A percentile compares a stretch with the other conserved stretches of the same genome.
phyloP scores from a whole-genome alignment of 108 stramenopile species.

The Cyclotella kingstonii region DNA sequence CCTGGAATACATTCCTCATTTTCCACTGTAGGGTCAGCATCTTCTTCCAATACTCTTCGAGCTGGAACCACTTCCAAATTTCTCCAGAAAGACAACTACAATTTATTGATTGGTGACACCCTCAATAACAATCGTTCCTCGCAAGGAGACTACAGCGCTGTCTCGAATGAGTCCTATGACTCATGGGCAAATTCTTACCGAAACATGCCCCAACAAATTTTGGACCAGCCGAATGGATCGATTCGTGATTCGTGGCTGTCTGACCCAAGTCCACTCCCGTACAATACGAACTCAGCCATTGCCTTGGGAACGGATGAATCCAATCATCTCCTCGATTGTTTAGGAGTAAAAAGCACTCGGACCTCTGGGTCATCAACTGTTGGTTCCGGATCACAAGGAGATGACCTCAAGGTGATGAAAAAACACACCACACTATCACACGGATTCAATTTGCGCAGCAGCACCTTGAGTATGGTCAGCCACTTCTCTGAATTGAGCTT shows the following conservation, averaged over 20 bases:
- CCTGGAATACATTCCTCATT: too few relatives aligned
- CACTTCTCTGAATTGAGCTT: conserved; percentile 29
- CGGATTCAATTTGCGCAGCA: conserved; percentile 2
- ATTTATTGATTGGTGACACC: too few relatives aligned
- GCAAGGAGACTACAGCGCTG: too few relatives aligned
- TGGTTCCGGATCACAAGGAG: neutral
- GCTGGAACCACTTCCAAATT: too few relatives aligned
- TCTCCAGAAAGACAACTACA: too few relatives aligned
- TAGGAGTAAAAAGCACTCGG: neutral
- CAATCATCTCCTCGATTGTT: neutral
- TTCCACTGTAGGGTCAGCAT: too few relatives aligned
- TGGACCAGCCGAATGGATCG: too few relatives aligned
- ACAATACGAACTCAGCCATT: neutral
- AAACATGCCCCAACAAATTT: too few relatives aligned
- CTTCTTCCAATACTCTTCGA: too few relatives aligned
- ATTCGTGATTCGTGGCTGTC: conserved; percentile 32
- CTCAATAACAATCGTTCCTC: too few relatives aligned
- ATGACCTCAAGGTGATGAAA: neutral
- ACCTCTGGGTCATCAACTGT: neutral
- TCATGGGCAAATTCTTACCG: too few relatives aligned
- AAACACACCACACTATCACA: conserved; percentile 2
- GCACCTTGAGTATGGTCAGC: conserved; percentile 16
- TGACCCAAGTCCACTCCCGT: conserved; percentile 23
- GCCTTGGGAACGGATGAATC: conserved; percentile 8
- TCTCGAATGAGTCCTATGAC: too few relatives aligned